These are phyloP conservation scores for Phaeophleospora eucalypticola DNA, from an alignment of 2,329 filamentous ascomycete genomes.

Conservation along the genomic window DNA sequence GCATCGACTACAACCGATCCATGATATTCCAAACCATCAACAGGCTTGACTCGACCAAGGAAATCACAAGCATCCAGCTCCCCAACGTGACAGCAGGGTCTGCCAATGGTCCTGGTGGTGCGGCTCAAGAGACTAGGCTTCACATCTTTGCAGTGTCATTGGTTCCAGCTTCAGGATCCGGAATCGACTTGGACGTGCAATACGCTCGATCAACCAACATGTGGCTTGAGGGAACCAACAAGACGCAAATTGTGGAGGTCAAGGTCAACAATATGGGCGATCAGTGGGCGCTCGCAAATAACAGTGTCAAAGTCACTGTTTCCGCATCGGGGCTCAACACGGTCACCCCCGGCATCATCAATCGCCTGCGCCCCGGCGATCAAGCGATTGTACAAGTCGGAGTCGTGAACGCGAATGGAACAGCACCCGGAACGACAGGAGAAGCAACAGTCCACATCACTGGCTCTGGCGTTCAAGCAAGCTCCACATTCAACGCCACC, in stretches of 20 bases:
- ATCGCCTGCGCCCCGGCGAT: constrained; percentile 39
- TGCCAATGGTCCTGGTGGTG: constrained; percentile 31
- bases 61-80: constrained; percentile 34
- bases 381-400: constrained; percentile 37
- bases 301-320: constrained; percentile 35
- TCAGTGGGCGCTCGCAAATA: constrained; percentile 32
- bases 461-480: constrained; percentile 26
- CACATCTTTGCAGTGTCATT: constrained; percentile 40
- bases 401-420: constrained; percentile 33
- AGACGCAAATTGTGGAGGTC: constrained; percentile 39
- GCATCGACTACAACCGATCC: constrained; percentile 37
- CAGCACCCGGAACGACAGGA: constrained; percentile 28
- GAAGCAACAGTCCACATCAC: constrained; percentile 30
- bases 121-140: constrained; percentile 28
- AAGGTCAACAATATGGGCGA: constrained; percentile 37
- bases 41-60: constrained; percentile 39
- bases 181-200: constrained; percentile 33
- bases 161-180: constrained; percentile 26
- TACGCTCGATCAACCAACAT: constrained; percentile 41
- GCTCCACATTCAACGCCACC: constrained; percentile 34
- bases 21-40: constrained; percentile 38
- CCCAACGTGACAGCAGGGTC: constrained; percentile 36
- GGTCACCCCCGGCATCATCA: constrained; percentile 34
- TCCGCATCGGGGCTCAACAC: constrained; percentile 34
- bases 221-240: constrained; percentile 38